Evolutionary conservation across 108 stramenopile species (phyloP).

Genomic region (Cyclostephanos tholiformis): DNA sequence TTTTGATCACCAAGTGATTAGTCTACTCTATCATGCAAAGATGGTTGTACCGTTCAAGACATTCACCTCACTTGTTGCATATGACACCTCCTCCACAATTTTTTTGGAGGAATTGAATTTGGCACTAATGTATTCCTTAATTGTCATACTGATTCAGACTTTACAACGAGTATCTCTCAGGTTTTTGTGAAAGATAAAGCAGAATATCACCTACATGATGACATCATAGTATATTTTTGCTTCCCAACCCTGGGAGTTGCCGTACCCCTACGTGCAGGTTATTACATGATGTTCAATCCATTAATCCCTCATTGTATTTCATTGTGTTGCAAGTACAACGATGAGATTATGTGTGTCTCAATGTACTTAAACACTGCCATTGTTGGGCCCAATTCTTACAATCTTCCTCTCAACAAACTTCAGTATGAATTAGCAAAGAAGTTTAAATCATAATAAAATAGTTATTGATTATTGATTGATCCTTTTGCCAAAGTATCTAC

Average conservation of each 20-base stretch:
- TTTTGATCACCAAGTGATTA: not conserved
- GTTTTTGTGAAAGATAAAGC: no score
- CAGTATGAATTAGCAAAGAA: no score
- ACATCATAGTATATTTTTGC: no score
- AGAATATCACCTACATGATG: no score
- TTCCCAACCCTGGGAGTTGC: not conserved
- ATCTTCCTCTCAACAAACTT: not conserved
- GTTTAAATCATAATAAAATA: no score
- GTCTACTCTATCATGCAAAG: not conserved
- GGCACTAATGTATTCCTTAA: not conserved
- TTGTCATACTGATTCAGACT: conserved; percentile 6
- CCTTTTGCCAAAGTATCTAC: no score
- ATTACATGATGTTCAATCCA: not conserved
- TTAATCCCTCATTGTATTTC: not conserved
- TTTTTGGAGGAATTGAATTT: conserved; percentile 1
- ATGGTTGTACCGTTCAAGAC: not conserved
- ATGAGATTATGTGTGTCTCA: not conserved
- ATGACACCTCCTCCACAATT: not conserved
- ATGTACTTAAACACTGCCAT: not conserved
- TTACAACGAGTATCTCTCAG: no score
- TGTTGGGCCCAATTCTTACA: not conserved
- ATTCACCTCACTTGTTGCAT: no score
- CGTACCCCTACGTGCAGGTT: not conserved
- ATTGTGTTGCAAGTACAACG: no score
- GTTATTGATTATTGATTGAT: no score